Evolutionary conservation across 106 monocot species (phyloP), one percentile per base, ranked within the genome.

Genomic region (Platanthera guangdongensis): DNA sequence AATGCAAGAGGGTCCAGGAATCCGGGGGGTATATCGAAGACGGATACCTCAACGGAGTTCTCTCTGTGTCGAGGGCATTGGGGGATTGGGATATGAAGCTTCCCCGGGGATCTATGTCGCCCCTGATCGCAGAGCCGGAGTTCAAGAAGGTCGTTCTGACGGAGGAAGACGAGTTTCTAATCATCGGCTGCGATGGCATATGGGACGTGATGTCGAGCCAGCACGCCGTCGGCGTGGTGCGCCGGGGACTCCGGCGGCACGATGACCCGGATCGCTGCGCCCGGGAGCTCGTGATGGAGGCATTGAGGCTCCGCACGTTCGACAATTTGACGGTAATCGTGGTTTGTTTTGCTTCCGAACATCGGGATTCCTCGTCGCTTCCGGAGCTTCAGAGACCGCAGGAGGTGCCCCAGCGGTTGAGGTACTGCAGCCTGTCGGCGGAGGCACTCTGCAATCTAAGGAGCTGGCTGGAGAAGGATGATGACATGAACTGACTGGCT

Each of bases 141-240:
- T 83, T 90, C 73, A 74, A 28, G 63, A 85, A 76, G 21, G 75
- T 73, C 0, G 18, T 72, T 1, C 75, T 87, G 32, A 85, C 90
- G 1, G 83, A 87, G 69, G 87, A 90, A 19, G 90, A 90, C 19
- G 90, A 90, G 76, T 90, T 90, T 73, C 73, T 90, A 19, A 90
- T 90, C 54, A 87, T 90, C 3, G 90, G 86, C 6, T 90, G 90
- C 53, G 90, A 90, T 50, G 90, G 90, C 6, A 84, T 90, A n/a
- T 90, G 90, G 90, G 90, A 90, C 48, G 90, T 90, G 39, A 90
- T 90, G 90, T 77, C 85, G 3, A 90, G 87, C 68, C 80, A 87
- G 69, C 79, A 87, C 2, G 90, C 90, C 0, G 87, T 91, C 3
- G 77, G 77, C 51, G 72, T 87, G 22, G 90, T 87, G 8, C 55